Conservation (phyloP, 2,329 filamentous ascomycete species). For the Ophiostoma perfectum region DNA sequence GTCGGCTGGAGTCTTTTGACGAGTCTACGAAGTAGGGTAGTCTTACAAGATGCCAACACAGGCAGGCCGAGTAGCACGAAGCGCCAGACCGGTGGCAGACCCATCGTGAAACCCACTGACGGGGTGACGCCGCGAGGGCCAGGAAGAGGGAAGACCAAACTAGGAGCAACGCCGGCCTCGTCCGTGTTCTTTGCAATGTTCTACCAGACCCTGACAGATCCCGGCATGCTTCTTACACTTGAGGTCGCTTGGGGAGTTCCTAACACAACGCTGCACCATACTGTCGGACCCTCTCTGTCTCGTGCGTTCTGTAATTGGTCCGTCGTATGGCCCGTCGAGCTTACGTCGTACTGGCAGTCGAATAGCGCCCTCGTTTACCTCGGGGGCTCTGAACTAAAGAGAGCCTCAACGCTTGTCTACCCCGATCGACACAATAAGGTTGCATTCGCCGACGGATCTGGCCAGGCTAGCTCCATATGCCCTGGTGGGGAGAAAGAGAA, state of each 20-base stretch:
- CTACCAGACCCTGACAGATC: not conserved
- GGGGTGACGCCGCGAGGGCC: not conserved
- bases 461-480: too few species aligned
- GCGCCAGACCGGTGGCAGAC: not conserved
- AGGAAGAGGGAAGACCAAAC: not conserved
- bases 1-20: not conserved
- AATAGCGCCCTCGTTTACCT: not conserved
- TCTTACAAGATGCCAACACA: not conserved
- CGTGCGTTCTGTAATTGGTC: not conserved
- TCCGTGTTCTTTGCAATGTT: not conserved
- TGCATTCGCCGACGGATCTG: too few species aligned
- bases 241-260: constrained; percentile 16
- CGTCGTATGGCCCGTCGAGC: not conserved
- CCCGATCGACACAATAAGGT: too few species aligned
- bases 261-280: constrained; percentile 19
- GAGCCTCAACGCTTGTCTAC: too few species aligned
- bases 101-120: constrained; percentile 1
- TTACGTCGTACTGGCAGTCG: not conserved
- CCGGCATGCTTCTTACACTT: not conserved
- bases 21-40: not conserved
- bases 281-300: constrained; percentile 19
- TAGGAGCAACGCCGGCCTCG: not conserved
- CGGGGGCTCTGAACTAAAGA: too few species aligned
- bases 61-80: not conserved
- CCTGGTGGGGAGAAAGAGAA: not conserved